phyloP scores from a whole-genome alignment of 2,329 filamentous ascomycete species.

The Fusarium sp. region DNA sequence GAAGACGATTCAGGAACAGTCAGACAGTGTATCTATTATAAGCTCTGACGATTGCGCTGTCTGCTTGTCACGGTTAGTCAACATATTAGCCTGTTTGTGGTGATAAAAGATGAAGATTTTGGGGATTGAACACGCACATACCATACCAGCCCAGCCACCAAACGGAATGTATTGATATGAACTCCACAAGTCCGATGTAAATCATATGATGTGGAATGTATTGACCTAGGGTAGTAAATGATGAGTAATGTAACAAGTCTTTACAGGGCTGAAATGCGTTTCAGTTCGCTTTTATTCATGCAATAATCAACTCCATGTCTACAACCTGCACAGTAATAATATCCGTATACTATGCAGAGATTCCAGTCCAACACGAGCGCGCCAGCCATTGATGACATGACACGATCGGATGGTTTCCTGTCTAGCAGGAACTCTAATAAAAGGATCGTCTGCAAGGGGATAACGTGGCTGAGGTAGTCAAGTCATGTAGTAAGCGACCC shows the following conservation, averaged over 20 bases:
- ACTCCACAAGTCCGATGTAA: too few species aligned
- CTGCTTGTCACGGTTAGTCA: too few species aligned
- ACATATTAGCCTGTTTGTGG: neutral
- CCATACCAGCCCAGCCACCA: neutral
- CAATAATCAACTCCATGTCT: constrained; percentile 1
- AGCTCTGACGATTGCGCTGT: constrained; percentile 13
- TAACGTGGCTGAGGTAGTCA: constrained; percentile 1
- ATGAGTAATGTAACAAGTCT: neutral
- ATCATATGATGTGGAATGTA: neutral
- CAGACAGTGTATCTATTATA: constrained; percentile 33
- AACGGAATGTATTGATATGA: constrained; percentile 7
- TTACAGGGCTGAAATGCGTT: constrained; percentile 11
- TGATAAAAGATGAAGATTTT: neutral
- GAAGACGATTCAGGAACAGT: constrained; percentile 27
- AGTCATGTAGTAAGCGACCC: neutral
- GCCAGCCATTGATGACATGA: constrained; percentile 15
- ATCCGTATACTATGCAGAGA: too few species aligned
- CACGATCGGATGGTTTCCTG: constrained; percentile 1
- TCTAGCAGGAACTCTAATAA: constrained; percentile 24
- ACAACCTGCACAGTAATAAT: neutral
- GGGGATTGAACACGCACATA: neutral
- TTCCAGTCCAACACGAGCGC: neutral
- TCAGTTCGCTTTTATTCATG: neutral
- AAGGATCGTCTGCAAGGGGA: neutral
- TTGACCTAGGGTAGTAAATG: neutral